Conservation (phyloP, 768 basidiomycete genomes). For the Termitomyces sp. region DNA sequence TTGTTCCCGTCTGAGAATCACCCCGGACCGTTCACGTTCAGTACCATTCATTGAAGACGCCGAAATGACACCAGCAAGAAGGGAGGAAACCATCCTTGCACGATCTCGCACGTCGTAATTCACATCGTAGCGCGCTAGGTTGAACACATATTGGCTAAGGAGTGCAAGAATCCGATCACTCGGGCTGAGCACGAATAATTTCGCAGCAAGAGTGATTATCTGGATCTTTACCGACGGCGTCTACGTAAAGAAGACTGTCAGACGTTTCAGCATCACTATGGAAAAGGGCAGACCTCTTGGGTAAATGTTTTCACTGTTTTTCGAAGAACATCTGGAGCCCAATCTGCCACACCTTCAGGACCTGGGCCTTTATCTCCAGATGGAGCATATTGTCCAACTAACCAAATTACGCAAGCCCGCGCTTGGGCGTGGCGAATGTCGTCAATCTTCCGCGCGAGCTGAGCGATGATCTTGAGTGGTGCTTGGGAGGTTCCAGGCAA, state of each 20-base stretch:
- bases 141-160: slow-evolving; percentile 68
- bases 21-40: slow-evolving; percentile 51
- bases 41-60: slow-evolving; percentile 26
- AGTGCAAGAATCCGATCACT: slow-evolving; percentile 41
- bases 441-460: slow-evolving; percentile 72
- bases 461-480: slow-evolving; percentile 66
- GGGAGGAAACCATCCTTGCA: slow-evolving; percentile 67
- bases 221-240: slow-evolving; percentile 72
- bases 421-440: slow-evolving; percentile 77
- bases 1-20: slow-evolving; percentile 79
- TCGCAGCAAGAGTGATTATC: slow-evolving; percentile 78
- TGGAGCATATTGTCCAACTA: slow-evolving; percentile 83
- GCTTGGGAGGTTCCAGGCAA: slow-evolving; percentile 24
- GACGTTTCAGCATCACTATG: background rate
- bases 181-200: slow-evolving; percentile 70
- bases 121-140: slow-evolving; percentile 81
- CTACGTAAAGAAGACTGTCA: slow-evolving; percentile 27
- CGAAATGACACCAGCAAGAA: slow-evolving; percentile 51
- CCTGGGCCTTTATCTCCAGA: slow-evolving; percentile 25
- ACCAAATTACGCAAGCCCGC: slow-evolving; percentile 85
- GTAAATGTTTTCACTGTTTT: slow-evolving; percentile 68
- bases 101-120: slow-evolving; percentile 92
- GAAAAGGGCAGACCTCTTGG: slow-evolving; percentile 48
- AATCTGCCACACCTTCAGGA: slow-evolving; percentile 58
- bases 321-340: slow-evolving; percentile 90